Evolutionary conservation across 176 grass and related monocot species (phyloP).

Genomic region (Carex myosuroides): DNA sequence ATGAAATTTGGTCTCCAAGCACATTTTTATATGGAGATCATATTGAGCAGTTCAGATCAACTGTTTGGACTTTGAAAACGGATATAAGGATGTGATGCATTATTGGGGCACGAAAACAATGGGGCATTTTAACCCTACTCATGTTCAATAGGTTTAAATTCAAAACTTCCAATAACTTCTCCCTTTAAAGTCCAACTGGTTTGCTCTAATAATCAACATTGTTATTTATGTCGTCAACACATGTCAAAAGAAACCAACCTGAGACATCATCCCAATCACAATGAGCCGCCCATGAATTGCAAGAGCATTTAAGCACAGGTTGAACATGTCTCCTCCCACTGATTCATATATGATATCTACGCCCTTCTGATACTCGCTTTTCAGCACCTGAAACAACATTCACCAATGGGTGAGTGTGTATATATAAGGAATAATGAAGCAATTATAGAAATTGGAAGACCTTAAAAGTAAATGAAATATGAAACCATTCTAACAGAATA

Average conservation of each 20-base stretch:
- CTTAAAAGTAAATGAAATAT: background rate
- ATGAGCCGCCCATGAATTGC: slow-evolving; percentile 72
- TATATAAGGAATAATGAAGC: slow-evolving; percentile 14
- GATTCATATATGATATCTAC: slow-evolving; percentile 97
- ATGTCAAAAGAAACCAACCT: slow-evolving; percentile 36
- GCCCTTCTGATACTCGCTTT: slow-evolving; percentile 76
- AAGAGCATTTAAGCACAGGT: slow-evolving; percentile 82
- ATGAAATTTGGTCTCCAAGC: too few relatives aligned
- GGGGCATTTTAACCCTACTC: too few relatives aligned
- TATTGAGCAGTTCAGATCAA: too few relatives aligned
- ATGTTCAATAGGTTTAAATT: background rate
- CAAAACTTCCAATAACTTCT: background rate
- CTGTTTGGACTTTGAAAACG: too few relatives aligned
- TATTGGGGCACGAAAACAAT: too few relatives aligned
- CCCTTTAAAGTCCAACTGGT: background rate
- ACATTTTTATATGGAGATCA: too few relatives aligned
- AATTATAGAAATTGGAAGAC: slow-evolving; percentile 22
- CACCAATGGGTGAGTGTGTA: background rate
- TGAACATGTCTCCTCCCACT: slow-evolving; percentile 95
- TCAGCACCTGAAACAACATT: slow-evolving; percentile 57
- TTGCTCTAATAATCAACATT: background rate
- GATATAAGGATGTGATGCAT: too few relatives aligned
- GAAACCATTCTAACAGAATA: background rate
- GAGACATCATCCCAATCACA: slow-evolving; percentile 98
- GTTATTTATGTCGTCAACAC: background rate